These are phyloP conservation scores for Lactarius tabidus DNA, from an alignment of 768 basidiomycete species.

Conservation along the genomic window DNA sequence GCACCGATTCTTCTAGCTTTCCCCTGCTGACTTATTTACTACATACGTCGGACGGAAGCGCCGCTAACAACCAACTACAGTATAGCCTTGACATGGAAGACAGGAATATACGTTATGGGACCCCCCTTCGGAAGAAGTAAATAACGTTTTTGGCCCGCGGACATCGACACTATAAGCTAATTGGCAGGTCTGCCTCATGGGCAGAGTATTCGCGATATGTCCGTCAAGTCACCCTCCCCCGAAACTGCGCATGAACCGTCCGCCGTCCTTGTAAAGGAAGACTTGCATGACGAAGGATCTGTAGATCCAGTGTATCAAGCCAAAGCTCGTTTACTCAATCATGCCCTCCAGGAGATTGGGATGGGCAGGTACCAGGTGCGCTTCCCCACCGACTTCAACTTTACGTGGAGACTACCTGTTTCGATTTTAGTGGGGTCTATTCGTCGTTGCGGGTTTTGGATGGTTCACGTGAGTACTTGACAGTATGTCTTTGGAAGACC, in stretches of 20 bases:
- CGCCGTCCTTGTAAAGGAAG: neutral
- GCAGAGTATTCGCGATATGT: neutral
- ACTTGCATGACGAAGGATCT: slow-evolving; percentile 23
- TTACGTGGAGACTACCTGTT: neutral
- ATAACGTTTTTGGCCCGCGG: neutral
- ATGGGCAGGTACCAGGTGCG: slow-evolving; percentile 67
- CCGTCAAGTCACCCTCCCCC: neutral
- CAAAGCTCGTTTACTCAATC: slow-evolving; percentile 54
- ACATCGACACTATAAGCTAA: neutral
- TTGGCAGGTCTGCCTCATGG: neutral
- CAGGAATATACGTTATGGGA: too few species aligned
- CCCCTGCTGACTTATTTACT: neutral
- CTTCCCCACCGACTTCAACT: neutral
- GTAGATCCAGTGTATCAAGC: slow-evolving; percentile 57
- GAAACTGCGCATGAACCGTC: neutral
- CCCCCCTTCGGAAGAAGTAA: neutral
- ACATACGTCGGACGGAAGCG: neutral
- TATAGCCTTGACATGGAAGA: too few species aligned
- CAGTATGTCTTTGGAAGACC: neutral
- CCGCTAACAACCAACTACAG: neutral
- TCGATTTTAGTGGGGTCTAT: slow-evolving; percentile 52
- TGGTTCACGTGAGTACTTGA: slow-evolving; percentile 60
- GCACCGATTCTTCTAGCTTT: neutral
- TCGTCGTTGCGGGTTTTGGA: slow-evolving; percentile 67
- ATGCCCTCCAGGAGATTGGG: slow-evolving; percentile 61